phyloP scores from a whole-genome alignment of 192 early-diverging fungal genomes.

The Linnemannia schmuckeri region DNA sequence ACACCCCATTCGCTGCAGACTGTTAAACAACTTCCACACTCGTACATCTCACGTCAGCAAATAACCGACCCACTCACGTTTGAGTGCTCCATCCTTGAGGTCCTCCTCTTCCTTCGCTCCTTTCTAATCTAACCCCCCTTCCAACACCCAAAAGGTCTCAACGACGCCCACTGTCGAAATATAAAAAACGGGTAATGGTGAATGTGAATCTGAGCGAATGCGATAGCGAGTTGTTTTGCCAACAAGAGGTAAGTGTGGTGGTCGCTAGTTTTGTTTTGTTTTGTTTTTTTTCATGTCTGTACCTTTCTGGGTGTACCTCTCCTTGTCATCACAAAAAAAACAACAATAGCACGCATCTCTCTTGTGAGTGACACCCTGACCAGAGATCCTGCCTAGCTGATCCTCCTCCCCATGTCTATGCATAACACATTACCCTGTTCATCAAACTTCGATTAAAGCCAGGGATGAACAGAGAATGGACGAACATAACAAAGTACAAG shows the following conservation, averaged over 20 bases:
- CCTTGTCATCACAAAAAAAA: too few species aligned
- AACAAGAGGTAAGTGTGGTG: background rate
- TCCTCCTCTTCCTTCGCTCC: background rate
- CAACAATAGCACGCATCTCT: too few species aligned
- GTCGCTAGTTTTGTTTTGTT: background rate
- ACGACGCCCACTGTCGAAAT: too few species aligned
- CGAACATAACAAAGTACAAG: background rate
- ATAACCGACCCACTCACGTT: background rate
- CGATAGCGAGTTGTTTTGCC: background rate
- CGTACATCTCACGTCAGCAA: background rate
- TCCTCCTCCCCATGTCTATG: background rate
- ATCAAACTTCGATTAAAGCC: background rate
- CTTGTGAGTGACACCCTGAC: background rate
- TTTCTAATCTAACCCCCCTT: background rate
- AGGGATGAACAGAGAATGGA: background rate
- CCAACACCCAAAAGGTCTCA: background rate
- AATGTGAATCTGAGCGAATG: slow-evolving; percentile 3
- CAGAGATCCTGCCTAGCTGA: background rate
- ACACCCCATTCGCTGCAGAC: background rate
- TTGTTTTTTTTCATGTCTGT: background rate
- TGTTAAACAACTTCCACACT: background rate
- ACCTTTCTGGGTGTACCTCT: background rate
- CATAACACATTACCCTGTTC: background rate
- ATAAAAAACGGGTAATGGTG: background rate
- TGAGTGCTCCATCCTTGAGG: background rate